phyloP scores from a whole-genome alignment of 2,329 filamentous ascomycete genomes.

The Anthostomella pinea region DNA sequence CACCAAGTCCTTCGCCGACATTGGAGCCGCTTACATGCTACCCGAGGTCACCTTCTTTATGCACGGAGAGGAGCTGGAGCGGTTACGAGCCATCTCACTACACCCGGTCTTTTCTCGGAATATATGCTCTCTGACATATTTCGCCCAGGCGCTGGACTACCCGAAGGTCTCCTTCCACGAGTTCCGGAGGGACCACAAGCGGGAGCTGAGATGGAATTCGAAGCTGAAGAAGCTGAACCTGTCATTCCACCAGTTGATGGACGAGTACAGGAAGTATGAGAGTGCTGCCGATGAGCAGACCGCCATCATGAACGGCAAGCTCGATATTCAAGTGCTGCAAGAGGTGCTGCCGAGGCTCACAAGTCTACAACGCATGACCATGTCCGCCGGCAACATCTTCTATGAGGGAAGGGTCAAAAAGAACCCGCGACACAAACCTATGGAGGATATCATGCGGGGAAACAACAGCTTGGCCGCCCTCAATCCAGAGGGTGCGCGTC shows the following conservation, averaged over 20 bases:
- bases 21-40: slow-evolving; percentile 39
- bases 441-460: slow-evolving; percentile 6
- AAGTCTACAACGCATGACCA: slow-evolving; percentile 18
- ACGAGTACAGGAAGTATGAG: slow-evolving; percentile 20
- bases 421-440: slow-evolving; percentile 11
- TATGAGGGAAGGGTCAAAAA: slow-evolving; percentile 5
- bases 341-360: slow-evolving; percentile 24
- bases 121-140: slow-evolving; percentile 25
- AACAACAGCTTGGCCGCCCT: slow-evolving; percentile 1
- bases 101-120: slow-evolving; percentile 23
- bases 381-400: slow-evolving; percentile 17
- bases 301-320: slow-evolving; percentile 8
- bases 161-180: slow-evolving; percentile 14
- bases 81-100: slow-evolving; percentile 22
- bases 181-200: slow-evolving; percentile 15
- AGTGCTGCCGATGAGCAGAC: slow-evolving; percentile 15
- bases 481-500: slow-evolving; percentile 19
- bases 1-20: slow-evolving; percentile 21
- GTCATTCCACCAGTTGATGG: slow-evolving; percentile 7
- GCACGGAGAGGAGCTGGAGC: slow-evolving; percentile 23
- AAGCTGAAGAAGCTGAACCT: slow-evolving; percentile 9
- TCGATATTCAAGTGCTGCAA: slow-evolving; percentile 17
- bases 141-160: slow-evolving; percentile 15
- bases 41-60: slow-evolving; percentile 29
- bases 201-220: slow-evolving; percentile 9